Evolutionary conservation across 2,329 filamentous ascomycete genomes (phyloP).

Genomic region (Aureobasidium sp.): DNA sequence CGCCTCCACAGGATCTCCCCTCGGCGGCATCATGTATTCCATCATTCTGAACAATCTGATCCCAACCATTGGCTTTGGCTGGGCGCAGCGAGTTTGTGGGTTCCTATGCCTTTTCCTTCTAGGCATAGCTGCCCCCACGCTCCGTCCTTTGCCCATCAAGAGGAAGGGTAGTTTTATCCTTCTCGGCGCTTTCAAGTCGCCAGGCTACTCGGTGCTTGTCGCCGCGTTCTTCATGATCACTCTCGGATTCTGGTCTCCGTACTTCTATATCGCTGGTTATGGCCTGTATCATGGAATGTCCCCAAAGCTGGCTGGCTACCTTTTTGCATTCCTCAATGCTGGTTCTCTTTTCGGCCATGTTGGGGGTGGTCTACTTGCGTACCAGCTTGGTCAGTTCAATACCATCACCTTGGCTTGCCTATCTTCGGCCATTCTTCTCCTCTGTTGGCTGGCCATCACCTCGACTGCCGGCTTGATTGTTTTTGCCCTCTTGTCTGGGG

Average conservation of each 20-base stretch:
- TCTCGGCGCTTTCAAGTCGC: slow-evolving; percentile 32
- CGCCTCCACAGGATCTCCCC: slow-evolving; percentile 45
- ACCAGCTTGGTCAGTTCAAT: not conserved
- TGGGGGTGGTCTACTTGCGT: slow-evolving; percentile 44
- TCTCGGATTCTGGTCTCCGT: slow-evolving; percentile 30
- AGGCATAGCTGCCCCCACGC: slow-evolving; percentile 11
- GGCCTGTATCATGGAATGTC: slow-evolving; percentile 44
- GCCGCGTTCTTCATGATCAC: slow-evolving; percentile 39
- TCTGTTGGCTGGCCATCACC: slow-evolving; percentile 14
- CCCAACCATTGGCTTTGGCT: slow-evolving; percentile 40
- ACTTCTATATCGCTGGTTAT: slow-evolving; percentile 51
- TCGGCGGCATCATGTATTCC: slow-evolving; percentile 44
- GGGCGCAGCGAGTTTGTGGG: slow-evolving; percentile 41
- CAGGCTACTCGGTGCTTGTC: slow-evolving; percentile 34
- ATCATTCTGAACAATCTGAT: slow-evolving; percentile 41
- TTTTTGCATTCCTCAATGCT: slow-evolving; percentile 56
- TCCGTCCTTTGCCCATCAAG: not conserved
- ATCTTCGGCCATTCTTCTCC: not conserved
- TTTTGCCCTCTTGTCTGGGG: slow-evolving; percentile 8
- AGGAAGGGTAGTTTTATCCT: slow-evolving; percentile 13
- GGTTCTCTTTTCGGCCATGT: slow-evolving; percentile 47
- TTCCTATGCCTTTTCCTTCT: slow-evolving; percentile 28
- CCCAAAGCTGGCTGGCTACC: slow-evolving; percentile 50
- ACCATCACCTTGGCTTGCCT: slow-evolving; percentile 31
- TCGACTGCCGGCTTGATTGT: slow-evolving; percentile 10